Evolutionary conservation across 2,329 filamentous ascomycete genomes (phyloP).

Genomic region (Didymella segeticola): DNA sequence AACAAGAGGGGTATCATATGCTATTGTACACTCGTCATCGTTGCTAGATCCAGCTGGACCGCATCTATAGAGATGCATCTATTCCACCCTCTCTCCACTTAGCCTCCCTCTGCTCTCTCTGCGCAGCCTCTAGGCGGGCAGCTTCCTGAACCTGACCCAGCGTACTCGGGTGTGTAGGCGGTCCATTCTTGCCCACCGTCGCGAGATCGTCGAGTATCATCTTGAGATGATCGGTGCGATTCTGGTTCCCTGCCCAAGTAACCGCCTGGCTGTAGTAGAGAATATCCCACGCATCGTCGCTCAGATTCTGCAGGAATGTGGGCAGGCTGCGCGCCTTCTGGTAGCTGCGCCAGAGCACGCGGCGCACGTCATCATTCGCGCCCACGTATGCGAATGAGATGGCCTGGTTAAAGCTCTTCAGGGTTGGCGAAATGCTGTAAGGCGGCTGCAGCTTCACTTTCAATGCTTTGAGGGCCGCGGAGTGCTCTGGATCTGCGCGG

Average conservation of each 20-base stretch:
- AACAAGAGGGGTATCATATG: slow-evolving; percentile 2
- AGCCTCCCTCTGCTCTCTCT: background rate
- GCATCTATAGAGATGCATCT: too few relatives aligned
- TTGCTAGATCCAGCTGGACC: background rate
- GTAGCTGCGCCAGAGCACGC: slow-evolving; percentile 48
- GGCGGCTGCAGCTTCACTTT: slow-evolving; percentile 38
- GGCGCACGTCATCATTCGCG: slow-evolving; percentile 44
- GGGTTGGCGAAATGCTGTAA: slow-evolving; percentile 41
- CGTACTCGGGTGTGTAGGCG: slow-evolving; percentile 42
- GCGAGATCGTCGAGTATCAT: slow-evolving; percentile 39
- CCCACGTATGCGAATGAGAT: slow-evolving; percentile 46
- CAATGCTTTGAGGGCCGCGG: slow-evolving; percentile 34
- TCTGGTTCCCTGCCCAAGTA: slow-evolving; percentile 44
- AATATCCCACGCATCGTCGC: slow-evolving; percentile 48
- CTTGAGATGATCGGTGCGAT: slow-evolving; percentile 38
- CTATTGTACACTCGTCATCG: background rate
- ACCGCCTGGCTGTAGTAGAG: slow-evolving; percentile 49
- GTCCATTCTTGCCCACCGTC: slow-evolving; percentile 42
- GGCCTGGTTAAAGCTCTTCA: slow-evolving; percentile 45
- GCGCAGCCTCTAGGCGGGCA: slow-evolving; percentile 4
- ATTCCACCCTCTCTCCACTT: background rate
- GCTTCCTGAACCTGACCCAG: slow-evolving; percentile 17
- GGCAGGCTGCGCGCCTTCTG: slow-evolving; percentile 41
- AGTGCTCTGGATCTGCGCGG: slow-evolving; percentile 38
- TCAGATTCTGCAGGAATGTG: slow-evolving; percentile 41